Evolutionary conservation across 169 alveolate species (phyloP), one percentile per base, ranked within the genome.

Genomic region (Cyclospora cayetanensis): DNA sequence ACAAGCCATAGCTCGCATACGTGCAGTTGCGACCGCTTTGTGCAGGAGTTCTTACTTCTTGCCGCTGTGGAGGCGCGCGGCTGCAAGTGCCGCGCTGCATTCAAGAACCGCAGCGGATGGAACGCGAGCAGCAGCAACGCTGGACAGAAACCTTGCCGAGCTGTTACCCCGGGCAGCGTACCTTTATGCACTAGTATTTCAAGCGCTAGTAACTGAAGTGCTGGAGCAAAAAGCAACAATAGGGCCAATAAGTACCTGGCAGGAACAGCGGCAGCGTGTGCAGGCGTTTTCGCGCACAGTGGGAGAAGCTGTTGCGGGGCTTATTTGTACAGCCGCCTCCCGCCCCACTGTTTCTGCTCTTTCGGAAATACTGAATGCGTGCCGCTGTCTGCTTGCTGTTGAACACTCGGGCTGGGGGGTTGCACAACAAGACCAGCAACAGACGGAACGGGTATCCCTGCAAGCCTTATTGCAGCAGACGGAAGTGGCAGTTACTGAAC

Each of bases 161-260:
- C 41, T 74, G 63, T 41, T 74, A 41, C 25, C 85, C 27, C 65
- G 43, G 43, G 85, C 85, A 42, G 66, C 85, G 12, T 74, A 74
- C n/a, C 37, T 74, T 2, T 74, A 74, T 42, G 41, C 85, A 9
- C 66, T 74, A 27, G 85, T 74, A 63, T 41, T 74, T 42, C 85
- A 74, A 74, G 85, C 85, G 27, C 85, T 74, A 42, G 63, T 74
- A 5, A 39, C 39, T 25, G 85, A 74, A 25, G 25, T 74, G 85
- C 43, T 41, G 27, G 43, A 25, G 2, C 66, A 41, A 42, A 25
- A 37, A 25, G 27, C 39, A n/a, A 37, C 4, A 27, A 41, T 63
- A 4, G 60, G 63, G 39, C 63, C 18, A 11, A 3, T 74, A 22
- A n/a, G n/a, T 25, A 31, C 85, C 27, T 74, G 85, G 85, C 31